Percentiles rank a stretch among this genome's conserved stretches.
phyloP scores from a whole-genome alignment of 805 yeast genomes.

The Saturnispora zaruensis region DNA sequence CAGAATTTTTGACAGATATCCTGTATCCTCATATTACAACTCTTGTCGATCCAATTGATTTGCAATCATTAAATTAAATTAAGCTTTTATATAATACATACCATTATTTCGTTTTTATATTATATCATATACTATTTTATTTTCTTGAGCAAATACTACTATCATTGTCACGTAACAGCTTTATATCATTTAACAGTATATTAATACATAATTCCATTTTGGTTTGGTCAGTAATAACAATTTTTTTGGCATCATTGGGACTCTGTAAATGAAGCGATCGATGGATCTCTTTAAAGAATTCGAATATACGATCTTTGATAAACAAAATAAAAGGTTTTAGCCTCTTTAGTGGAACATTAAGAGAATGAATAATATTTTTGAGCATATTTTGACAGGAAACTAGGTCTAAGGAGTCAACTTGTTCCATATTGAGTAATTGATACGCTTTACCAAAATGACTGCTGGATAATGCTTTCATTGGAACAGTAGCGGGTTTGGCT shows the following conservation, averaged over 20 bases:
- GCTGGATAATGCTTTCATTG: neutral
- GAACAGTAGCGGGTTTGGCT: neutral
- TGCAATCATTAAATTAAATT: slow-evolving; percentile 22
- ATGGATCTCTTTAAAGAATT: slow-evolving; percentile 14
- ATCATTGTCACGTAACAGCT: slow-evolving; percentile 3
- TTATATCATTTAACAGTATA: slow-evolving; percentile 11
- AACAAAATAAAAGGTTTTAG: slow-evolving; percentile 11
- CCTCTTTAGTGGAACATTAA: slow-evolving; percentile 11
- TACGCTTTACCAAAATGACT: slow-evolving; percentile 6
- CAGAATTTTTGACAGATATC: slow-evolving; percentile 70
- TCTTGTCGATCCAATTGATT: slow-evolving; percentile 27
- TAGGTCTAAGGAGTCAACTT: slow-evolving; percentile 11
- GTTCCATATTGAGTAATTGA: slow-evolving; percentile 8
- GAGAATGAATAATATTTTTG: slow-evolving; percentile 15
- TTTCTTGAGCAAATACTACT: slow-evolving; percentile 6
- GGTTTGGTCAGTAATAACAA: slow-evolving; percentile 7
- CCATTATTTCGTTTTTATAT: neutral
- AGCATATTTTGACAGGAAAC: slow-evolving; percentile 15
- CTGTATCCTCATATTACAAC: slow-evolving; percentile 67
- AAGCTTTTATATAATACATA: neutral
- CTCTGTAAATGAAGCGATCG: slow-evolving; percentile 9
- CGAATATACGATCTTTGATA: slow-evolving; percentile 12
- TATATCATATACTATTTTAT: neutral
- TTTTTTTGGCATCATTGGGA: neutral
- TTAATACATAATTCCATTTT: slow-evolving; percentile 12